A percentile compares a stretch with the other conserved stretches of the same genome.
Conservation (phyloP, 169 alveolate species). For the Plasmodium falciparum region DNA sequence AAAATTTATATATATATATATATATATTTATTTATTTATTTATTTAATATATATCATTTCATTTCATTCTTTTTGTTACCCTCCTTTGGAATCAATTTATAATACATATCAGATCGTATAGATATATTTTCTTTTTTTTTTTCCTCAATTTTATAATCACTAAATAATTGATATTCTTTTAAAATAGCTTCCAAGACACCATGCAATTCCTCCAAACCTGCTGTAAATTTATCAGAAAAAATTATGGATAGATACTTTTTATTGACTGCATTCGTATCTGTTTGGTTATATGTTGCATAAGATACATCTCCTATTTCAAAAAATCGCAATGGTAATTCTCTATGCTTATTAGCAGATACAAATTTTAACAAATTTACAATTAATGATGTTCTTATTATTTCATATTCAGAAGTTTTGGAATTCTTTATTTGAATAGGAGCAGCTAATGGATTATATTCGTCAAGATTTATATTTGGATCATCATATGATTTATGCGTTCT, state of each 20-base stretch:
- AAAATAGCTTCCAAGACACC: slow-evolving; percentile 80
- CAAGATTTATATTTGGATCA: slow-evolving; percentile 51
- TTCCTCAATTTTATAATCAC: slow-evolving; percentile 71
- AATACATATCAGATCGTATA: slow-evolving; percentile 46
- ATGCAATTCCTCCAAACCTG: slow-evolving; percentile 84
- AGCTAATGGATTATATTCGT: slow-evolving; percentile 38
- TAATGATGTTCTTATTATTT: slow-evolving; percentile 93
- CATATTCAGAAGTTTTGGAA: slow-evolving; percentile 94
- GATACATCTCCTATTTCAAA: slow-evolving; percentile 95
- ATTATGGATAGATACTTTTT: slow-evolving; percentile 88
- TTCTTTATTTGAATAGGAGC: slow-evolving; percentile 92
- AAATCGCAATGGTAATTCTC: slow-evolving; percentile 93
- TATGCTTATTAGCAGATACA: slow-evolving; percentile 89
- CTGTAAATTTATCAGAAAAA: slow-evolving; percentile 83
- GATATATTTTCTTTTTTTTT: slow-evolving; percentile 56
- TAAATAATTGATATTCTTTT: slow-evolving; percentile 59
- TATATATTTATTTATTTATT: background rate
- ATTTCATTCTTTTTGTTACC: slow-evolving; percentile 9
- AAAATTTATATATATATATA: background rate
- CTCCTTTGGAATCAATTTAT: slow-evolving; percentile 31
- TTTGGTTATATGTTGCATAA: slow-evolving; percentile 80
- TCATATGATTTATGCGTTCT: slow-evolving; percentile 58
- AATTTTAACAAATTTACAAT: slow-evolving; percentile 94
- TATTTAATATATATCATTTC: no score
- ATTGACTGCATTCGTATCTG: slow-evolving; percentile 89